Evolutionary conservation across 208 protist species (phyloP).

Genomic region (Trypanosoma theileri): DNA sequence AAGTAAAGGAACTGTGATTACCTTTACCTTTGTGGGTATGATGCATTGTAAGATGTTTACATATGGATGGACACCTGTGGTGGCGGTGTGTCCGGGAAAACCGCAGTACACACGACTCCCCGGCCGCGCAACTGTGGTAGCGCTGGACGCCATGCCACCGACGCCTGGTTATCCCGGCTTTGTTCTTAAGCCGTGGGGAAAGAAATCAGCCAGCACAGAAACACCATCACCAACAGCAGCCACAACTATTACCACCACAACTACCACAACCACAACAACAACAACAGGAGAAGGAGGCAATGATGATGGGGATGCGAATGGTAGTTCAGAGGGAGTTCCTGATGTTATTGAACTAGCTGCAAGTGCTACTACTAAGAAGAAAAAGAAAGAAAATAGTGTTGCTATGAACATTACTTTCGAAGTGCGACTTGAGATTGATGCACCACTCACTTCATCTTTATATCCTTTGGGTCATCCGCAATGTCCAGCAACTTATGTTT

Average conservation of each 20-base stretch:
- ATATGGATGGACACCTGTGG: conserved; percentile 82
- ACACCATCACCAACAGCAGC: too few relatives aligned
- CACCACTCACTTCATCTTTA: conserved; percentile 32
- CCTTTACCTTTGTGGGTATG: conserved; percentile 76
- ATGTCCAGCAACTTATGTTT: conserved; percentile 79
- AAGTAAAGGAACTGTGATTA: conserved; percentile 49
- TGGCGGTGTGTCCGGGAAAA: conserved; percentile 47
- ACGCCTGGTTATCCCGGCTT: conserved; percentile 78
- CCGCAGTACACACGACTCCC: conserved; percentile 67
- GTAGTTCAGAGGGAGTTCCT: conserved; percentile 14
- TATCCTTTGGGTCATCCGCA: conserved; percentile 54
- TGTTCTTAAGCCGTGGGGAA: conserved; percentile 45
- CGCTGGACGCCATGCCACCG: conserved; percentile 66
- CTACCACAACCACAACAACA: conserved; percentile 16
- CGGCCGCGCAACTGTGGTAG: conserved; percentile 58
- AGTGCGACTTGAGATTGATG: conserved; percentile 66
- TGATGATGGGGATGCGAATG: conserved; percentile 21
- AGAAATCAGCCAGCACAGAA: conserved; percentile 10
- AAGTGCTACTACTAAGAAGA: conserved; percentile 31
- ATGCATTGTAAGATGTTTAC: conserved; percentile 88
- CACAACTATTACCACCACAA: conserved; percentile 38
- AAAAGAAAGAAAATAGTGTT: conserved; percentile 52
- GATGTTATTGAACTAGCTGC: conserved; percentile 25
- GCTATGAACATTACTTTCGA: conserved; percentile 87
- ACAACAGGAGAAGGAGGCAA: conserved; percentile 26